These are phyloP conservation scores for Ustilaginoidea virens DNA, from an alignment of 2,329 filamentous ascomycete genomes.

Conservation along the genomic window DNA sequence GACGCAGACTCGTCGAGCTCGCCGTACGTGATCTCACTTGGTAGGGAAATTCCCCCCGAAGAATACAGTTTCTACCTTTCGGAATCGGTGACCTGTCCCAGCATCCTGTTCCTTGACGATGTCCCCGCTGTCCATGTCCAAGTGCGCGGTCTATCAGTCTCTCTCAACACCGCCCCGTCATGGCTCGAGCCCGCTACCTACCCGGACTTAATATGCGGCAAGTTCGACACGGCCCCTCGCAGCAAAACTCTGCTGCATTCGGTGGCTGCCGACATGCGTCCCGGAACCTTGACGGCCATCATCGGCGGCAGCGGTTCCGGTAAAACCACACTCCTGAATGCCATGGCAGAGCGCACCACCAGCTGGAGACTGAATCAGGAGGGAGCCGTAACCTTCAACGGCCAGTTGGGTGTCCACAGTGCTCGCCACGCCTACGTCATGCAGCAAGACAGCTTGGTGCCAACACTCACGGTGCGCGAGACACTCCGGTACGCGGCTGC, in stretches of 20 bases:
- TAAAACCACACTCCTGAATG: slow-evolving; percentile 58
- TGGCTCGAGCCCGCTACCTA: slow-evolving; percentile 33
- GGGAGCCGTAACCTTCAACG: slow-evolving; percentile 48
- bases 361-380: slow-evolving; percentile 33
- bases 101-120: slow-evolving; percentile 29
- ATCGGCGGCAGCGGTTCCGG: slow-evolving; percentile 61
- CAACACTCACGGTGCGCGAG: slow-evolving; percentile 60
- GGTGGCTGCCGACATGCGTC: slow-evolving; percentile 46
- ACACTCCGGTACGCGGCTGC: slow-evolving; percentile 61
- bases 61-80: slow-evolving; percentile 4
- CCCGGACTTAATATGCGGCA: slow-evolving; percentile 21
- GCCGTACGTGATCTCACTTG: too few relatives aligned
- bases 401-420: slow-evolving; percentile 31
- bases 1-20: too few relatives aligned
- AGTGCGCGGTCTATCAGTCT: slow-evolving; percentile 37
- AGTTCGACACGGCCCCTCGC: slow-evolving; percentile 19
- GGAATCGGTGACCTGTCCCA: slow-evolving; percentile 23
- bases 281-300: slow-evolving; percentile 58
- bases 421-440: slow-evolving; percentile 56
- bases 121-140: slow-evolving; percentile 40
- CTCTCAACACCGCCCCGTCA: slow-evolving; percentile 42
- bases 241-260: slow-evolving; percentile 43
- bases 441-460: slow-evolving; percentile 61
- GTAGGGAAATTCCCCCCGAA: neutral
- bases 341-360: slow-evolving; percentile 53